Evolutionary conservation across 352 stramenopile species (phyloP), one percentile per base, ranked within the genome.

Genomic region (Hyaloperonospora arabidopsidis): DNA sequence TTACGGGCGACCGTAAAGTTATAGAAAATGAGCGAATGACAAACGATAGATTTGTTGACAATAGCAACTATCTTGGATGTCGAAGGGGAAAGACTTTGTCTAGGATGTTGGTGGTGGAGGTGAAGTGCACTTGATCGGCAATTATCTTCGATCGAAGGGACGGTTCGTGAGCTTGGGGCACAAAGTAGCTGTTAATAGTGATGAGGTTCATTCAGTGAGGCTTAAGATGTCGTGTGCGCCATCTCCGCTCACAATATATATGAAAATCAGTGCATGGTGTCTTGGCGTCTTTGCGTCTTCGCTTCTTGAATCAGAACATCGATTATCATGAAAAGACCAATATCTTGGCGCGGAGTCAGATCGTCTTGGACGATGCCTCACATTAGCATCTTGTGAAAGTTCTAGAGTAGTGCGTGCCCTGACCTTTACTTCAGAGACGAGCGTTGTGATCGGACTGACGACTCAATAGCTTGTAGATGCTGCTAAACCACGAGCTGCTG

Each of bases 281-380:
- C n/a, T n/a, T n/a, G n/a, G n/a, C n/a, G n/a, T n/a, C n/a, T n/a
- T n/a, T n/a, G n/a, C n/a, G n/a, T n/a, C n/a, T n/a, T n/a, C n/a
- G n/a, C n/a, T n/a, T n/a, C n/a, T n/a, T n/a, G n/a, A n/a, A n/a
- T 43, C 84, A 65, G 59, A 97, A 98, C 56, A 98, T 98, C 64
- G 98, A 94, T 62, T 96, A 81, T 40, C 97, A 88, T 45, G 97
- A 95, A 21, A 93, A 58, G 50, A 96, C 82, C 1, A 87, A 87
- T 91, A 92, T 98, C 45, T 85, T 75, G 23, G 85, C 80, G 49
- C 90, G 79, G 5, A 97, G 58, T 39, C 76, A 74, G 17, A 76
- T 77, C 10, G 77, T 66, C 72, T 96, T 96, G 54, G 86, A 84
- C 21, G 86, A 95, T 98, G 95, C 13, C 86, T 94, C 22, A 98